Evolutionary conservation across 1,284 basidiomycete species (phyloP).

Genomic region (Sphaerobolus stellatus): DNA sequence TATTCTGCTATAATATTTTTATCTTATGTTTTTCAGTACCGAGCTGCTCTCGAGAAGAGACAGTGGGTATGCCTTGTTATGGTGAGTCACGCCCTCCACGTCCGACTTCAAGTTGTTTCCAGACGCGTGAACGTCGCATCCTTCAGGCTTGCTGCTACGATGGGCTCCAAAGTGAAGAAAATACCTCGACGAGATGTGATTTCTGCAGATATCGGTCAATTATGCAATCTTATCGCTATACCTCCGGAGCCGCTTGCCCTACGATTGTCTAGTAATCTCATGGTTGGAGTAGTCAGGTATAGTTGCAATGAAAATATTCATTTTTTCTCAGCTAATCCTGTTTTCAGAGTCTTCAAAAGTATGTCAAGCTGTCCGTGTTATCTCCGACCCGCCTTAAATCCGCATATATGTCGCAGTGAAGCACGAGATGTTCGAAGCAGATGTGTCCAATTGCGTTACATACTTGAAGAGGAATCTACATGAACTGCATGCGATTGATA

Average conservation of each 20-base stretch:
- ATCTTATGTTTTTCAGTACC: constrained; percentile 72
- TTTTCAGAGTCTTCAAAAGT: constrained; percentile 71
- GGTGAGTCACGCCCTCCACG: constrained; percentile 46
- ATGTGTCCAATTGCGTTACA: constrained; percentile 73
- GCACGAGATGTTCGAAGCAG: constrained; percentile 77
- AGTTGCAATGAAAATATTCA: constrained; percentile 19
- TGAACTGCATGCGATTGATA: constrained; percentile 49
- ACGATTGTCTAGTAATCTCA: constrained; percentile 79
- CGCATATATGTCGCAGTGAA: constrained; percentile 53
- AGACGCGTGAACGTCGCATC: neutral
- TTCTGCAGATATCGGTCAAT: constrained; percentile 73
- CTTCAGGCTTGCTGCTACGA: constrained; percentile 80
- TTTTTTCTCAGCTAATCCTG: constrained; percentile 6
- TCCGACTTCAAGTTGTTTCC: neutral
- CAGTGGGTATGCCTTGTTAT: constrained; percentile 77
- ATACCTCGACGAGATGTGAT: constrained; percentile 77
- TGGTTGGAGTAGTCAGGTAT: constrained; percentile 85
- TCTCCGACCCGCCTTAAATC: neutral
- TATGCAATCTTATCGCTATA: constrained; percentile 77
- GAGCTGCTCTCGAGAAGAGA: constrained; percentile 73
- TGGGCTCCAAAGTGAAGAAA: constrained; percentile 82
- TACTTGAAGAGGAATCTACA: constrained; percentile 73
- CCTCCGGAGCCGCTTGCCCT: constrained; percentile 85
- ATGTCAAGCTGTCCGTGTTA: neutral
- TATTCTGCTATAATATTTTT: too few relatives aligned